phyloP scores from a whole-genome alignment of 2,329 filamentous ascomycete species.

The Ceratocystiopsis minuta region DNA sequence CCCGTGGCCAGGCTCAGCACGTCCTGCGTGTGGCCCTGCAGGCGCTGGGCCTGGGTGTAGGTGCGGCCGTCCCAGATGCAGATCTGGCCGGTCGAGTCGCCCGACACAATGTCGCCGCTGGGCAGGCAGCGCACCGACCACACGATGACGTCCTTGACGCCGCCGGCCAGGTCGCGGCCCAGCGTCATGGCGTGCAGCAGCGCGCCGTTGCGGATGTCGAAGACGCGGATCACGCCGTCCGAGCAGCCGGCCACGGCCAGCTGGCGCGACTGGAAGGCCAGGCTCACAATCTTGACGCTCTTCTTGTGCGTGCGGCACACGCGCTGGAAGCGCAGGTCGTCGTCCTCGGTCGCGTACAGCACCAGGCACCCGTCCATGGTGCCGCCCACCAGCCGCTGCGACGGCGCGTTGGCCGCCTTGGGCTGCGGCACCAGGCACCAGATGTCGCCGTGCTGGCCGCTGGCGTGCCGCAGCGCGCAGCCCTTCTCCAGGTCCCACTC shows the following conservation, averaged over 20 bases:
- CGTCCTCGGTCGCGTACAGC: slow-evolving; percentile 70
- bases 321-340: slow-evolving; percentile 63
- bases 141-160: slow-evolving; percentile 65
- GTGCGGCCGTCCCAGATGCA: slow-evolving; percentile 89
- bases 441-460: slow-evolving; percentile 86
- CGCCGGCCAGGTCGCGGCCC: slow-evolving; percentile 54
- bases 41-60: slow-evolving; percentile 70
- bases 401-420: slow-evolving; percentile 14
- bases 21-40: slow-evolving; percentile 78
- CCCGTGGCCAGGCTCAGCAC: slow-evolving; percentile 75
- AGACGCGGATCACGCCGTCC: slow-evolving; percentile 87
- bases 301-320: slow-evolving; percentile 51
- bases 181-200: slow-evolving; percentile 69
- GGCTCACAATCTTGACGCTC: slow-evolving; percentile 75
- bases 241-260: slow-evolving; percentile 79
- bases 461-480: slow-evolving; percentile 60
- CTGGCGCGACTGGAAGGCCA: slow-evolving; percentile 73
- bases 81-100: slow-evolving; percentile 85
- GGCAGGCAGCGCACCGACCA: slow-evolving; percentile 85
- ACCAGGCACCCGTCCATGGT: slow-evolving; percentile 85
- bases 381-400: slow-evolving; percentile 56
- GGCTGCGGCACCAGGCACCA: slow-evolving; percentile 93
- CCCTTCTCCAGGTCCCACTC: slow-evolving; percentile 86
- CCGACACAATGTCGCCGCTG: slow-evolving; percentile 80
- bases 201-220: slow-evolving; percentile 64